Conservation (phyloP, 2,329 filamentous ascomycete species). For the Fusarium sambucinum region DNA sequence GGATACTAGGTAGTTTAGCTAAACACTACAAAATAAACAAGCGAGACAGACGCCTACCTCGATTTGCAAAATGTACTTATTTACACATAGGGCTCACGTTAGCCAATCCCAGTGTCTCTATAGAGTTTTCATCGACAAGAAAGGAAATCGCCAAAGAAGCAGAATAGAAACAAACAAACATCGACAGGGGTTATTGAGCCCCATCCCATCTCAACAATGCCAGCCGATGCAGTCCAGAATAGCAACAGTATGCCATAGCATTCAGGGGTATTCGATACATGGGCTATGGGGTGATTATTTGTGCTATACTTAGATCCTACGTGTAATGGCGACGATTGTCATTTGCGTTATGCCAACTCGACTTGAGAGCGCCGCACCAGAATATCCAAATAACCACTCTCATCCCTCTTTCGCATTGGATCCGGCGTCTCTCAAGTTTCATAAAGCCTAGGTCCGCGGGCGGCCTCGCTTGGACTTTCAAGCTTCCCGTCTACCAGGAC, state of each 20-base stretch:
- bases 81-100: conserved; percentile 2
- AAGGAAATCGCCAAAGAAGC: conserved; percentile 18
- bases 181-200: not conserved
- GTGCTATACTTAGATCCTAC: conserved; percentile 12
- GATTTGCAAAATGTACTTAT: conserved; percentile 7
- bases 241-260: not conserved
- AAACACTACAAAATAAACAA: conserved; percentile 7
- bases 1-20: too few species aligned
- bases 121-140: conserved; percentile 13
- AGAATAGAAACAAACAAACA: conserved; percentile 13
- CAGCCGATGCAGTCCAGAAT: not conserved
- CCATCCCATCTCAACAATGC: not conserved
- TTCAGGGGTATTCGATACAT: not conserved
- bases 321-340: not conserved
- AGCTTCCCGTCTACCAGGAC: conserved; percentile 8
- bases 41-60: conserved; percentile 9
- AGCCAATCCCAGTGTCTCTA: conserved; percentile 20
- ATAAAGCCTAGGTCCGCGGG: not conserved
- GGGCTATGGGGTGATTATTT: not conserved
- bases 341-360: not conserved
- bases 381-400: not conserved
- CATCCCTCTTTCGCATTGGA: not conserved
- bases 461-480: conserved; percentile 1
- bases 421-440: not conserved
- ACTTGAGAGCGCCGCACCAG: not conserved